Evolutionary conservation across 441 rosid species (phyloP), one percentile per base, ranked within the genome.

Genomic region (Biscutella auriculata): DNA sequence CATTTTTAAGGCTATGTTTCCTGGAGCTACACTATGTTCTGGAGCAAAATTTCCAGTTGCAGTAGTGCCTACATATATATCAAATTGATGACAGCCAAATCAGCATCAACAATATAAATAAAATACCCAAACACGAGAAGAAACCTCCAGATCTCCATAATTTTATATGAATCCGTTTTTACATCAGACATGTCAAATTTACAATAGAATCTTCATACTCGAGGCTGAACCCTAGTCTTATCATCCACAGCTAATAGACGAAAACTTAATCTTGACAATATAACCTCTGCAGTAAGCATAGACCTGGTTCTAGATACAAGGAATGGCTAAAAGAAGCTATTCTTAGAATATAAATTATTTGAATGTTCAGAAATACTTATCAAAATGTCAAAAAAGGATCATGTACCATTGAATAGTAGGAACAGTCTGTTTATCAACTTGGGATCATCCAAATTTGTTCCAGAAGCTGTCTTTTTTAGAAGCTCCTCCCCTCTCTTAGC

Each of bases 401-500:
- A 65, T 36, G 50, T 82, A 88, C 98, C 95, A 77, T 85, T 84
- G 57, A 86, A 88, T 19, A 86, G 77, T 63, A 77, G 58, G 72
- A 92, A 88, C 57, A 86, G 69, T 75, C 78, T 79, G 63, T 60
- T 84, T 67, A 83, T 72, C 85, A 92, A 64, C 70, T 70, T 77
- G 8, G 75, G 78, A 68, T 88, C 92, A 60, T 92, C 97, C 73
- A 88, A 77, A 78, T 86, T 83, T 64, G 85, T 84, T 63, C 63
- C 76, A 28, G 82, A 76, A 62, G 85, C 85, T 74, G 72, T 78
- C 79, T 82, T 92, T 82, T 82, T 92, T 44, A 88, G 69, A 70
- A 92, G 92, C 58, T 82, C 95, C 69, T 86, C 95, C 68, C 98
- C 98, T 77, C 83, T 81, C 74, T 76, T 86, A 65, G 80, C 69